Base-by-base conservation (phyloP, 75 land plant species). In the Chamaecyparis obtusa region DNA sequence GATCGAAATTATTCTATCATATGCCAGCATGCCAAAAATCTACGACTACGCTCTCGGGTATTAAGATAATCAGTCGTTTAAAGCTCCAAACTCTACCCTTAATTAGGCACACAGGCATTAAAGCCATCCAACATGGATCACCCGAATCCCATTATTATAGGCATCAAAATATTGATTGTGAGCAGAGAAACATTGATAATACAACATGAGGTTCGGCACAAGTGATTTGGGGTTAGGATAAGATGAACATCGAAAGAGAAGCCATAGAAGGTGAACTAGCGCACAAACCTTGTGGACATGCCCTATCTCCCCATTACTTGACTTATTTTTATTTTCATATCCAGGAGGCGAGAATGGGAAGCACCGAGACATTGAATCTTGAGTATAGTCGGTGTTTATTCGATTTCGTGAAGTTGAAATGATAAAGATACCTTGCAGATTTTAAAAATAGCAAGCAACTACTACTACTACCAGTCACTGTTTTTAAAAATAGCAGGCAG, bases 161-260 rank as follows among this genome's bases (percentile, higher is more conserved):
- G 27, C 30, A 64, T 24, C 0, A 5, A 57, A 21, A 57, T 6
- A 64, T 1, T 24, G 27, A 6, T 24, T 24, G 27, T 64, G 69
- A 1, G 1, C n/a, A 24, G 0, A 64, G 2, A 64, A 24, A 24
- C 24, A 64, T 27, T 64, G 69, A 27, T 64, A 64, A 64, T 24
- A 27, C 27, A 27, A 5, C 69, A 51, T 21, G 69, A 7, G 9
- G 27, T 64, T 64, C n/a, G 0, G n/a, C 9, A 7, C 6, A 1
- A 64, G 69, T 8, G 7, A 64, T 24, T 6, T 64, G 1, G 27
- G 69, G 27, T 7, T 24, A 24, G 27, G 69, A 3, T 27, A 64
- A 24, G 76, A 72, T 74, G 76, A 33, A 74, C 35, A 74, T 74
- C 13, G 76, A 14, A 74, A 74, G 76, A 74, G 76, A 74, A 74